These are phyloP conservation scores for Aspergillus ochraceus DNA, from an alignment of 2,329 filamentous ascomycete species.

Conservation along the genomic window DNA sequence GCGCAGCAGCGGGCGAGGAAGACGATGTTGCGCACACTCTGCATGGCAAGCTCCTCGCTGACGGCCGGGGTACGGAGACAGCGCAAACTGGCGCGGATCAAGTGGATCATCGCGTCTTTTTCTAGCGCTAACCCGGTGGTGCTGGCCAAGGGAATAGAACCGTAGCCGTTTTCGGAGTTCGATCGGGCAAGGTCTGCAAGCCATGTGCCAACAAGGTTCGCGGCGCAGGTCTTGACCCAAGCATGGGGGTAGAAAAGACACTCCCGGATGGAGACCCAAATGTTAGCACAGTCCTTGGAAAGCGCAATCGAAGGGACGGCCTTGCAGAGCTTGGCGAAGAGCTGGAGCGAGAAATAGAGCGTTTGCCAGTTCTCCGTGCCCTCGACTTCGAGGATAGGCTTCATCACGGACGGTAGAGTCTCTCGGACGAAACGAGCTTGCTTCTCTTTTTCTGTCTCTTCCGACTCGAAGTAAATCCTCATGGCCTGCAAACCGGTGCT, in stretches of 20 bases:
- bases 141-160: conserved; percentile 63
- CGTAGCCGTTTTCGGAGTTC: conserved; percentile 55
- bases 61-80: conserved; percentile 64
- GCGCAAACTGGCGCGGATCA: conserved; percentile 58
- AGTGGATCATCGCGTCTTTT: conserved; percentile 61
- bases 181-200: conserved; percentile 74
- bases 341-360: conserved; percentile 70
- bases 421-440: conserved; percentile 63
- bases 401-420: conserved; percentile 57
- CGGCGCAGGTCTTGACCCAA: conserved; percentile 73
- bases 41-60: conserved; percentile 72
- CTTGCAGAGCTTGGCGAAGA: conserved; percentile 67
- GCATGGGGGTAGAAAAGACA: conserved; percentile 72
- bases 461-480: conserved; percentile 75
- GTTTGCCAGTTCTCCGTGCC: conserved; percentile 65
- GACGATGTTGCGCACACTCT: conserved; percentile 76
- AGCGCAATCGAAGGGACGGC: conserved; percentile 66
- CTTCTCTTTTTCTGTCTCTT: conserved; percentile 63
- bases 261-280: conserved; percentile 70
- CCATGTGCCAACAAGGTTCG: conserved; percentile 73
- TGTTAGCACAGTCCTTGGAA: conserved; percentile 55
- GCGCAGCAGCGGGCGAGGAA: conserved; percentile 72
- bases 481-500: conserved; percentile 78
- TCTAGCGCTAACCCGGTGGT: conserved; percentile 70
- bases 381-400: conserved; percentile 49